These are phyloP conservation scores for Epichloe festucae DNA, from an alignment of 2,329 filamentous ascomycete species.

Conservation along the genomic window DNA sequence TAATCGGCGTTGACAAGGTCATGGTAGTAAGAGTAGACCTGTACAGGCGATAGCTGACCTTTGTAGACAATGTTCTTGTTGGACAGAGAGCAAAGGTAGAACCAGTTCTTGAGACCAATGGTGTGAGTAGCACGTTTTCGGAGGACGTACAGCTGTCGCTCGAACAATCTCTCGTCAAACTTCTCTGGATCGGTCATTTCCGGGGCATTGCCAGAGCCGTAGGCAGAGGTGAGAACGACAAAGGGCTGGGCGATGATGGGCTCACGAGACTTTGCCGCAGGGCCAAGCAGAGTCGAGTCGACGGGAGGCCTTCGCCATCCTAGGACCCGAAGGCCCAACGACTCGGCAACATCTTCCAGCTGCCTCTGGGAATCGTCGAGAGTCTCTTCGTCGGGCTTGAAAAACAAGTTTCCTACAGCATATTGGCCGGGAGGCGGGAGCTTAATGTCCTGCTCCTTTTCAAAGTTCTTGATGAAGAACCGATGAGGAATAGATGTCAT, in stretches of 20 bases:
- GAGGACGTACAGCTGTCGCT: slow-evolving; percentile 85
- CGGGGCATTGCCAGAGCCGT: slow-evolving; percentile 69
- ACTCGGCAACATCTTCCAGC: slow-evolving; percentile 88
- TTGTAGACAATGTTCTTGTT: slow-evolving; percentile 99
- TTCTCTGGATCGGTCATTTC: slow-evolving; percentile 63
- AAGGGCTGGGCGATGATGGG: slow-evolving; percentile 93
- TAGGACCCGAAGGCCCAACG: slow-evolving; percentile 75
- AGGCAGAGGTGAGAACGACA: slow-evolving; percentile 74
- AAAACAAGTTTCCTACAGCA: slow-evolving; percentile 94
- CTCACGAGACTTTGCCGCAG: slow-evolving; percentile 85
- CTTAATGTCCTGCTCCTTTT: slow-evolving; percentile 75
- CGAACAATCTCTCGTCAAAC: slow-evolving; percentile 78
- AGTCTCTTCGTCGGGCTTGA: slow-evolving; percentile 89
- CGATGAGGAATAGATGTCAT: slow-evolving; percentile 98
- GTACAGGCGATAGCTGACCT: slow-evolving; percentile 83
- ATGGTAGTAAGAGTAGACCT: slow-evolving; percentile 97
- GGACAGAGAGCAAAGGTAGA: slow-evolving; percentile 90
- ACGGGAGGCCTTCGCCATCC: slow-evolving; percentile 94
- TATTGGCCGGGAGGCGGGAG: slow-evolving; percentile 86
- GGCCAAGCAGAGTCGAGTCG: slow-evolving; percentile 85
- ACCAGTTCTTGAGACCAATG: slow-evolving; percentile 95
- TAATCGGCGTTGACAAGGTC: slow-evolving; percentile 95
- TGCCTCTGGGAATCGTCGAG: slow-evolving; percentile 80
- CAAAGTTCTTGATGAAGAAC: slow-evolving; percentile 98
- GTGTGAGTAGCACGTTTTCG: slow-evolving; percentile 91